Evolutionary conservation across 2,329 filamentous ascomycete genomes (phyloP), one percentile per base, ranked within the genome.

Genomic region (Ilyonectria destructans): DNA sequence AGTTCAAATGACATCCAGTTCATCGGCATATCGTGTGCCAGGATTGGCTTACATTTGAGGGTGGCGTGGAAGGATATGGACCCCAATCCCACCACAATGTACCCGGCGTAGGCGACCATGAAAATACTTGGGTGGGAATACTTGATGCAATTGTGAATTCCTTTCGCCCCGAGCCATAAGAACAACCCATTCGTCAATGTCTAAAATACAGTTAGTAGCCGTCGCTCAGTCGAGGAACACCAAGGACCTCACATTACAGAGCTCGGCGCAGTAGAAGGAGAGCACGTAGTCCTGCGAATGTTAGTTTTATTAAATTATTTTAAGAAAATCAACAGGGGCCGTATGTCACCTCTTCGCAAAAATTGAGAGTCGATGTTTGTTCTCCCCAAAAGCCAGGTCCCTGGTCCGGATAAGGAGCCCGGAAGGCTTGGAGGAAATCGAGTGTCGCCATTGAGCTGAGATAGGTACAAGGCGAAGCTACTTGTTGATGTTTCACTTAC

Each of bases 161-260:
- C 95, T 77, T 91, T 92, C 72, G 89, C 82, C 8, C 94, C 94
- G 21, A 97, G 87, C 80, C 87, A 93, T 74, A 97, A 85, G 80
- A 97, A 97, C 26, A 96, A 83, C 3, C 93, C 79, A 79, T 97
- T 97, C 37, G 94, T 97, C 35, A 95, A 76, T 4, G 93, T 93
- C 81, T 93, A 82, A 67, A 82, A 75, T 33, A 26, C 2, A 60
- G 43, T 72, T 33, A 70, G 54, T 40, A 19, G 29, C 33, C 17
- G 5, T 57, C n/a, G 46, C 6, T 13, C 17, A 46, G 31, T 37
- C 12, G 65, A 10, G 45, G 10, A 26, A 37, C 4, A 15, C 6
- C 49, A 26, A 49, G 5, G 33, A 17, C 59, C 78, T 72, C 70
- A 84, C 83, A 78, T 92, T 96, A 77, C 94, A 88, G 52, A 95